Conservation (phyloP, 2,329 filamentous ascomycete species). For the Hymenoscyphus albidus region DNA sequence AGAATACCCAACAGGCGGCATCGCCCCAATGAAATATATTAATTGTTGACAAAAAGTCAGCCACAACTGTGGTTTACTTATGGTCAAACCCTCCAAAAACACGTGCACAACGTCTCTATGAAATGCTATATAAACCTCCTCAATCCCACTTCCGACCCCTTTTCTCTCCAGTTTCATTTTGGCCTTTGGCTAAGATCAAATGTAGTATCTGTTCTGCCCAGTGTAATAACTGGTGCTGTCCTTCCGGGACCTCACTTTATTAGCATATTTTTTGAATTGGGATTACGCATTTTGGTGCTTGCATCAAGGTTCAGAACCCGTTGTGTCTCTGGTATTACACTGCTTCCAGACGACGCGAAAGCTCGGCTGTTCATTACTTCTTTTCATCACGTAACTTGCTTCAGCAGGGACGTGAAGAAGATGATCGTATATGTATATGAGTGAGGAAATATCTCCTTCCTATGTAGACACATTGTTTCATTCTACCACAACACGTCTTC, state of each 20-base stretch:
- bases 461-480: too few relatives aligned
- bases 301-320: constrained; percentile 53
- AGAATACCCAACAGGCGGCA: not conserved
- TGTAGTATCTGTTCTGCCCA: constrained; percentile 70
- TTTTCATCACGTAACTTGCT: not conserved
- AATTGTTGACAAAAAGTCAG: not conserved
- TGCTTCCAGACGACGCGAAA: constrained; percentile 66
- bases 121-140: not conserved
- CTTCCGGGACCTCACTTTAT: constrained; percentile 23
- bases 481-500: too few relatives aligned
- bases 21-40: not conserved
- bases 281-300: constrained; percentile 56
- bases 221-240: constrained; percentile 56
- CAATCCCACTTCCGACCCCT: not conserved
- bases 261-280: constrained; percentile 53
- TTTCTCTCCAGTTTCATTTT: not conserved
- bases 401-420: constrained; percentile 7
- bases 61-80: not conserved
- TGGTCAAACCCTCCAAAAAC: not conserved
- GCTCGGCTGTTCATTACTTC: not conserved
- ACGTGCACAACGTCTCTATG: not conserved
- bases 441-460: too few relatives aligned
- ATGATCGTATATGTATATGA: not conserved
- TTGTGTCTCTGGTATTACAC: constrained; percentile 73
- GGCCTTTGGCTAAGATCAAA: constrained; percentile 46